These are phyloP conservation scores for Thalassiosira ordinaria DNA, from an alignment of 352 stramenopile species.

Conservation along the genomic window DNA sequence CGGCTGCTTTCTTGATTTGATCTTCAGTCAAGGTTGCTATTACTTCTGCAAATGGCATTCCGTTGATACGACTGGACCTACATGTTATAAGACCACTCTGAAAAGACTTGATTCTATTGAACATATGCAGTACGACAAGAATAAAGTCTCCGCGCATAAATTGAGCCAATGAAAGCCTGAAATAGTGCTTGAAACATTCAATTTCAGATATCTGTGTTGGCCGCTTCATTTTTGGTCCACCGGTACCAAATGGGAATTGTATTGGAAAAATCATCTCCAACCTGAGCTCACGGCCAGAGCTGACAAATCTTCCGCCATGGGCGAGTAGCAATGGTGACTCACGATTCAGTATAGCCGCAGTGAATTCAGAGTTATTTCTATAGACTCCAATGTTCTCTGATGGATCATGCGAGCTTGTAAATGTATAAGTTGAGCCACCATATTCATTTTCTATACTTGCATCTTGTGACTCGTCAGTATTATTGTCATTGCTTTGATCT, in stretches of 20 bases:
- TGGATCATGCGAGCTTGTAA: conserved; percentile 23
- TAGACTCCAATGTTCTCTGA: conserved; percentile 12
- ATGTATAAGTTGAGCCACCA: conserved; percentile 28
- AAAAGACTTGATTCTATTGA: conserved; percentile 18
- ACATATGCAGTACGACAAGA: conserved; percentile 17
- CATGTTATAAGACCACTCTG: conserved; percentile 10
- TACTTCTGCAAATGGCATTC: conserved; percentile 1
- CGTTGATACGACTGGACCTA: conserved; percentile 6
- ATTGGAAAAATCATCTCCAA: conserved; percentile 21
- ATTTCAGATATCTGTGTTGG: conserved; percentile 10
- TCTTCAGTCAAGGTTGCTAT: conserved; percentile 19
- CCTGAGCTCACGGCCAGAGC: conserved; percentile 1
- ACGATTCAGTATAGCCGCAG: conserved; percentile 6
- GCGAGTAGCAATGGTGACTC: conserved; percentile 6
- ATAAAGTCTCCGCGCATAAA: conserved; percentile 26
- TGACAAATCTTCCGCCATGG: conserved; percentile 19
- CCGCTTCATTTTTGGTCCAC: conserved; percentile 11
- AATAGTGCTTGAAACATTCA: not conserved
- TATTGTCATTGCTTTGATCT: conserved; percentile 22
- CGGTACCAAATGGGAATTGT: conserved; percentile 22
- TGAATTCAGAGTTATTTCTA: not conserved
- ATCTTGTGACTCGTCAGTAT: conserved; percentile 20
- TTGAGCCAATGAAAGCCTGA: conserved; percentile 5
- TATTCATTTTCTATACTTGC: conserved; percentile 17
- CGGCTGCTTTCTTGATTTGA: conserved; percentile 10